Evolutionary conservation across 768 basidiomycete genomes (phyloP).

Genomic region (Baorangia bicolor): DNA sequence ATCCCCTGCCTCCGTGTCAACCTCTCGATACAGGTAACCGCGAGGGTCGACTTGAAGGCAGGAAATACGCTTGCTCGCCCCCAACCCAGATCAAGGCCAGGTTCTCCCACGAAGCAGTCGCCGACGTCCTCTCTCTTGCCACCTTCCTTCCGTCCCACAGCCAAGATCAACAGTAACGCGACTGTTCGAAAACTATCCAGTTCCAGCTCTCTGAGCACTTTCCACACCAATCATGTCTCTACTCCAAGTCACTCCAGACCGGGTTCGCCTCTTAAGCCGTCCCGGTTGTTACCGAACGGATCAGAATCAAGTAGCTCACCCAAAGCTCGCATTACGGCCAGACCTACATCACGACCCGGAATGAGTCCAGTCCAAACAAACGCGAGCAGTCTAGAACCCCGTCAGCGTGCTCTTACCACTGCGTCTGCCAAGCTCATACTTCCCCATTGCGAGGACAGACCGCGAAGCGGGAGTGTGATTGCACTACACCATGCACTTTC

Average conservation of each 20-base stretch:
- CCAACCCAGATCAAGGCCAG: slow-evolving; percentile 42
- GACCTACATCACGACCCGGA: slow-evolving; percentile 30
- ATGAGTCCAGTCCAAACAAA: slow-evolving; percentile 6
- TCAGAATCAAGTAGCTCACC: slow-evolving; percentile 25
- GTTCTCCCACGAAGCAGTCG: slow-evolving; percentile 46
- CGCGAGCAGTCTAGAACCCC: slow-evolving; percentile 22
- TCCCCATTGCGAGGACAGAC: slow-evolving; percentile 34
- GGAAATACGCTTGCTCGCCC: slow-evolving; percentile 31
- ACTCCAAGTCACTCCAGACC: slow-evolving; percentile 43
- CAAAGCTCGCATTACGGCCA: slow-evolving; percentile 28
- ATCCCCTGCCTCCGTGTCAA: slow-evolving; percentile 8
- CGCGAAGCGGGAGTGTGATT: slow-evolving; percentile 30
- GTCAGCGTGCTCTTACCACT: slow-evolving; percentile 32
- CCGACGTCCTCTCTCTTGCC: slow-evolving; percentile 28
- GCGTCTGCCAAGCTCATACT: slow-evolving; percentile 24
- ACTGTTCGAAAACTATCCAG: slow-evolving; percentile 33
- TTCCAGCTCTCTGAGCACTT: slow-evolving; percentile 17
- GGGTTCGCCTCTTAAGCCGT: slow-evolving; percentile 38
- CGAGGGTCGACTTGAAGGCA: slow-evolving; percentile 45
- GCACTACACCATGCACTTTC: slow-evolving; percentile 28
- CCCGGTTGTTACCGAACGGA: slow-evolving; percentile 35
- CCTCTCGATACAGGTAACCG: slow-evolving; percentile 46
- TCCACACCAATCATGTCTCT: slow-evolving; percentile 31
- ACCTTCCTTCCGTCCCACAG: slow-evolving; percentile 45
- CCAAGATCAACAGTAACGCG: slow-evolving; percentile 61